Evolutionary conservation across 2,329 filamentous ascomycete species (phyloP).

Genomic region (Mycosphaerella sp.): DNA sequence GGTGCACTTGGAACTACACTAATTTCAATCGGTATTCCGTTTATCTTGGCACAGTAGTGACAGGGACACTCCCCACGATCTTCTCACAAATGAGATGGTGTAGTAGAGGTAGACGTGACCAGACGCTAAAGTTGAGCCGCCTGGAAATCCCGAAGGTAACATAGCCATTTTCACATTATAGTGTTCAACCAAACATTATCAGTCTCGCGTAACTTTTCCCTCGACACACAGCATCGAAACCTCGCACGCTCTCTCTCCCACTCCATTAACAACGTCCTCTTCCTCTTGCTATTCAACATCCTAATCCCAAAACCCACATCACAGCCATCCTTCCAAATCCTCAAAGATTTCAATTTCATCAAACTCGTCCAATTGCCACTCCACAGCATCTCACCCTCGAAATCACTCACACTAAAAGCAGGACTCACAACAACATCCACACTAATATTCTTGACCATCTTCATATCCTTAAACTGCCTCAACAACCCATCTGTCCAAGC

Average conservation of each 20-base stretch:
- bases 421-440: conserved; percentile 1
- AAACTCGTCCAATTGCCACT: conserved; percentile 9
- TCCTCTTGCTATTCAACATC: neutral
- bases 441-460: conserved; percentile 1
- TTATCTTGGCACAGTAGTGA: too few relatives aligned
- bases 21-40: too few relatives aligned
- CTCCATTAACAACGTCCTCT: neutral
- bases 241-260: neutral
- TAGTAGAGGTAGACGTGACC: too few relatives aligned
- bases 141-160: too few relatives aligned
- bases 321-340: conserved; percentile 4
- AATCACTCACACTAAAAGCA: neutral
- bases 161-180: too few relatives aligned
- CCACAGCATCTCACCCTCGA: conserved; percentile 13
- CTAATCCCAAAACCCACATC: neutral
- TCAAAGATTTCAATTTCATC: conserved; percentile 2
- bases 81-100: too few relatives aligned
- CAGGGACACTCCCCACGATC: too few relatives aligned
- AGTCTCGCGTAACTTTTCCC: too few relatives aligned
- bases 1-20: too few relatives aligned
- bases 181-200: too few relatives aligned
- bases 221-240: neutral
- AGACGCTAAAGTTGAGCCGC: too few relatives aligned
- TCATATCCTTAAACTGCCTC: neutral
- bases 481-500: conserved; percentile 5